A percentile compares a stretch with the other conserved stretches of the same genome.
Evolutionary conservation across 306 rosid genomes (phyloP).

Genomic region (Abrus precatorius): DNA sequence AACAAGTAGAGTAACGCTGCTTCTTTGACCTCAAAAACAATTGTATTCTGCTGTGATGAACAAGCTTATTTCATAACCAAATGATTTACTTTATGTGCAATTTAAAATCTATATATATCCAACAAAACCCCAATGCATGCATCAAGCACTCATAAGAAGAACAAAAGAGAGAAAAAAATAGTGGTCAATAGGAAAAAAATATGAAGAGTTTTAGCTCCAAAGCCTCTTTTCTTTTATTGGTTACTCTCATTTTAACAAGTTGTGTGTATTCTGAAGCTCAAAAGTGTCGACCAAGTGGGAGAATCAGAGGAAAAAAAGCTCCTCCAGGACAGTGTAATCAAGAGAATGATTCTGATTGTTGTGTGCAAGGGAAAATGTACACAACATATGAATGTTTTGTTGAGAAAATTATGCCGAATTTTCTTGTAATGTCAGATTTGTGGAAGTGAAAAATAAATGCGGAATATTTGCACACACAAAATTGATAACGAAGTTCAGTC

Average conservation of each 20-base stretch:
- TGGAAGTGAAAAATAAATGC: too few species aligned
- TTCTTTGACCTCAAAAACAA: too few species aligned
- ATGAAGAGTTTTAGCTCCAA: conserved; percentile 30
- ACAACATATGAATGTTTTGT: conserved; percentile 54
- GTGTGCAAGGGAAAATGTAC: conserved; percentile 49
- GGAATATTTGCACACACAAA: too few species aligned
- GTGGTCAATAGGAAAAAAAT: not conserved
- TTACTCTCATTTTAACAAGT: not conserved
- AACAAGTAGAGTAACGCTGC: too few species aligned
- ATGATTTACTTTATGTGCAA: too few species aligned
- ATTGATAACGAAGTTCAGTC: too few species aligned
- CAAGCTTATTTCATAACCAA: too few species aligned
- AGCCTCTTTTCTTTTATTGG: not conserved
- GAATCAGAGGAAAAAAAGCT: conserved; percentile 41
- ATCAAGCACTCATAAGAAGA: not conserved
- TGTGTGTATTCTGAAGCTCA: conserved; percentile 38
- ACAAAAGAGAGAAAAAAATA: not conserved
- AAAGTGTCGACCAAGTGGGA: conserved; percentile 42
- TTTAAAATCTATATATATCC: not conserved
- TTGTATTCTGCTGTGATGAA: too few species aligned
- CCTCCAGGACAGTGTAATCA: conserved; percentile 52
- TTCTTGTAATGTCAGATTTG: too few species aligned
- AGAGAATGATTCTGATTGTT: conserved; percentile 57
- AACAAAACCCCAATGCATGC: not conserved
- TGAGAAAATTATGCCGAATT: too few species aligned